These are phyloP conservation scores for Scytalidium lignicola DNA, from an alignment of 2,329 filamentous ascomycete genomes.

Conservation along the genomic window DNA sequence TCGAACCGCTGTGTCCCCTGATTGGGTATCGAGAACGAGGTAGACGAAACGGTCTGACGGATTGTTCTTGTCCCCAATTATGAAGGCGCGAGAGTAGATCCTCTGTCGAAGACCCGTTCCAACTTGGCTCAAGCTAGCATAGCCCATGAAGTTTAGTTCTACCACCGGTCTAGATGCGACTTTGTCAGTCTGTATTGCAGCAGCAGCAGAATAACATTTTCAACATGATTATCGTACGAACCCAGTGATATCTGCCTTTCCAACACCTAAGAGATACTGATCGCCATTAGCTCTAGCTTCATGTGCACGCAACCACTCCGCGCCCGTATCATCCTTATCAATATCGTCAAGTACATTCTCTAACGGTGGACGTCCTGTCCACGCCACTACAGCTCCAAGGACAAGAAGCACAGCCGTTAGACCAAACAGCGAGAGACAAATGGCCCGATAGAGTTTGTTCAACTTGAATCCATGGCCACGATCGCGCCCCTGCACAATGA, in stretches of 20 bases:
- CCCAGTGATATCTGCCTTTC: constrained; percentile 69
- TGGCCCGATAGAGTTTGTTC: neutral
- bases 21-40: constrained; percentile 77
- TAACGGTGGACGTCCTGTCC: neutral
- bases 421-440: constrained; percentile 1
- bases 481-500: neutral
- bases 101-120: constrained; percentile 83
- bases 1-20: constrained; percentile 81
- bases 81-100: constrained; percentile 85
- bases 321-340: neutral
- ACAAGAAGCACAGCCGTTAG: constrained; percentile 3
- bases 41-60: constrained; percentile 74
- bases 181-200: neutral
- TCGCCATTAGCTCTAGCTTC: constrained; percentile 18
- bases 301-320: constrained; percentile 6
- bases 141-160: constrained; percentile 86
- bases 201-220: constrained; percentile 21
- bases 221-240: constrained; percentile 9
- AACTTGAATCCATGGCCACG: neutral
- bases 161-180: constrained; percentile 58
- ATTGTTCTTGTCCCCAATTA: constrained; percentile 65
- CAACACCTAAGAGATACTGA: constrained; percentile 59
- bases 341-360: neutral
- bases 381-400: neutral
- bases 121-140: constrained; percentile 74